Conservation (phyloP, 1,284 basidiomycete species). For the Heliocybe sulcata region DNA sequence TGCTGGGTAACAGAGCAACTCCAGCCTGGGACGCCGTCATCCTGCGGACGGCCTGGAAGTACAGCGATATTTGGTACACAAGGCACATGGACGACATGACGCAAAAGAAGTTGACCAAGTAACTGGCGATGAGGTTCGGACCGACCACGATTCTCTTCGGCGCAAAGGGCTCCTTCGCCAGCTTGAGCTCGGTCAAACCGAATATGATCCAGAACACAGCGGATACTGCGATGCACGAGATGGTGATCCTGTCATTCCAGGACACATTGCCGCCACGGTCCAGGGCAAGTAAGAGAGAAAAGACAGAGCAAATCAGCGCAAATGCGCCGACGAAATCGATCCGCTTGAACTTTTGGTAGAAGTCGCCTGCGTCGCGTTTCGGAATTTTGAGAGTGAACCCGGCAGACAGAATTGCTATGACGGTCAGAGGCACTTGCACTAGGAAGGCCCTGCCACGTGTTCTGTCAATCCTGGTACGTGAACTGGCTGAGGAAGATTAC, state of each 20-base stretch:
- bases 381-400: slow-evolving; percentile 42
- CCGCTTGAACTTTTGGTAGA: slow-evolving; percentile 41
- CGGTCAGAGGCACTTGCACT: slow-evolving; percentile 45
- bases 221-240: slow-evolving; percentile 16
- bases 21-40: slow-evolving; percentile 40
- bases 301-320: slow-evolving; percentile 41
- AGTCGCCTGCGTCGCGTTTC: slow-evolving; percentile 19
- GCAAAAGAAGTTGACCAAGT: slow-evolving; percentile 52
- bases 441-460: slow-evolving; percentile 40
- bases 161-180: slow-evolving; percentile 52
- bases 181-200: slow-evolving; percentile 27
- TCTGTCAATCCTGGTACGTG: neutral
- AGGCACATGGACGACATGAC: slow-evolving; percentile 35
- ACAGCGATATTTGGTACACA: slow-evolving; percentile 50
- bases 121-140: slow-evolving; percentile 41
- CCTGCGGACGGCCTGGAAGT: slow-evolving; percentile 46
- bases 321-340: slow-evolving; percentile 53
- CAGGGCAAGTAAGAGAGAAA: slow-evolving; percentile 46
- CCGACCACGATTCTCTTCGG: slow-evolving; percentile 45
- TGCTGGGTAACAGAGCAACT: slow-evolving; percentile 39
- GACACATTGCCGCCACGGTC: slow-evolving; percentile 52
- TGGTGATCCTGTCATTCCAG: slow-evolving; percentile 35
- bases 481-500: slow-evolving; percentile 19
- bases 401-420: slow-evolving; percentile 47
- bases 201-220: slow-evolving; percentile 17